Evolutionary conservation across 495 filamentous ascomycete species (phyloP).

Genomic region (Clohesyomyces aquaticus): DNA sequence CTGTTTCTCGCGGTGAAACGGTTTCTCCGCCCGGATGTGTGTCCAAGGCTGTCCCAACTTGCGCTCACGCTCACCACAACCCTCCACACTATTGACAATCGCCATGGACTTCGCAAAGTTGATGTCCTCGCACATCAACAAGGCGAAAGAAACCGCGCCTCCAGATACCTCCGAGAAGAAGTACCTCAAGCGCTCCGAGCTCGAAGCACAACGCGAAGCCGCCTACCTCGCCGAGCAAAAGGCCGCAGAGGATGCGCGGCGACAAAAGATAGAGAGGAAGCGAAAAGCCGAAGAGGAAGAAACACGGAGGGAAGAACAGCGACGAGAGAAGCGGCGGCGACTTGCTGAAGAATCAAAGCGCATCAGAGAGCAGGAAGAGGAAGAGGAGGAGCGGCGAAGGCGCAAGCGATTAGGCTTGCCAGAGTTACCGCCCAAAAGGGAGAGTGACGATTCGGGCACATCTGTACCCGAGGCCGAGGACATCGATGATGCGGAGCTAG

Average conservation of each 20-base stretch:
- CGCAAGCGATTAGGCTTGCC: conserved; percentile 68
- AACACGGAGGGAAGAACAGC: conserved; percentile 62
- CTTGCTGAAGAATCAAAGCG: conserved; percentile 78
- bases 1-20: neutral
- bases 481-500: conserved; percentile 72
- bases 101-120: conserved; percentile 94
- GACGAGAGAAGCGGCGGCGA: conserved; percentile 77
- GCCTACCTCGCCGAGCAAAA: conserved; percentile 81
- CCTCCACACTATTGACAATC: too few species aligned
- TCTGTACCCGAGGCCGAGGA: conserved; percentile 60
- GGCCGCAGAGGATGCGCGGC: conserved; percentile 66
- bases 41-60: neutral
- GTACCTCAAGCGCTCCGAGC: conserved; percentile 83
- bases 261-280: conserved; percentile 69
- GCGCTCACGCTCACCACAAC: neutral
- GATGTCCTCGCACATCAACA: conserved; percentile 87
- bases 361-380: conserved; percentile 72
- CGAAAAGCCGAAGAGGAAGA: conserved; percentile 92
- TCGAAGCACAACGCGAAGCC: conserved; percentile 79
- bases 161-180: conserved; percentile 59
- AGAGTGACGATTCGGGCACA: conserved; percentile 49
- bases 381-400: conserved; percentile 57
- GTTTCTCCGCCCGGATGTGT: conserved; percentile 1
- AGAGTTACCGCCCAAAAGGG: conserved; percentile 60
- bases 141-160: conserved; percentile 58